These are phyloP conservation scores for Dissophora globulifera DNA, from an alignment of 192 early-diverging fungal genomes.

Conservation along the genomic window DNA sequence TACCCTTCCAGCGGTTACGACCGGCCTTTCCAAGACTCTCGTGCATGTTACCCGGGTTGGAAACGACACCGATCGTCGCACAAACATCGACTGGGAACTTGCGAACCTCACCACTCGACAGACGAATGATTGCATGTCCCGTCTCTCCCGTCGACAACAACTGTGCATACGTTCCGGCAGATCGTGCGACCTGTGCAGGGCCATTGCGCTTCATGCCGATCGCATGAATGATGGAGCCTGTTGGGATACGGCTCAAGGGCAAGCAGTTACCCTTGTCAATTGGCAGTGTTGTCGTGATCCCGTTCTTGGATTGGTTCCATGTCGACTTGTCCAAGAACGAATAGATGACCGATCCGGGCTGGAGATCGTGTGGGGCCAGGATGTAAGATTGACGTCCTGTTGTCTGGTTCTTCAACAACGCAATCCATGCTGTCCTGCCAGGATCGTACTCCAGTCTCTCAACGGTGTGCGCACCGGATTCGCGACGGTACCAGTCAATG, in stretches of 20 bases:
- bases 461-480: slow-evolving; percentile 81
- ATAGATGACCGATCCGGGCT: slow-evolving; percentile 80
- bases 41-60: slow-evolving; percentile 92
- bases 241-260: slow-evolving; percentile 89
- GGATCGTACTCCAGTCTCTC: slow-evolving; percentile 96
- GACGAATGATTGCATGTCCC: slow-evolving; percentile 86
- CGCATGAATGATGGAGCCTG: slow-evolving; percentile 90
- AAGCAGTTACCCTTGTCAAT: slow-evolving; percentile 92
- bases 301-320: slow-evolving; percentile 49
- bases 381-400: slow-evolving; percentile 89
- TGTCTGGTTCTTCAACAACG: slow-evolving; percentile 81
- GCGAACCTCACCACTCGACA: slow-evolving; percentile 89
- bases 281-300: slow-evolving; percentile 53
- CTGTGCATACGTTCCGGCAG: slow-evolving; percentile 90
- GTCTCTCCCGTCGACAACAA: slow-evolving; percentile 79
- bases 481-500: slow-evolving; percentile 86
- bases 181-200: slow-evolving; percentile 79
- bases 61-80: slow-evolving; percentile 91
- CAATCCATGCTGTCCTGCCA: slow-evolving; percentile 87
- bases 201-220: slow-evolving; percentile 84
- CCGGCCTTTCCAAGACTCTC: slow-evolving; percentile 92
- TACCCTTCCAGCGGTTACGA: slow-evolving; percentile 80
- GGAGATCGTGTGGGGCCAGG: slow-evolving; percentile 79
- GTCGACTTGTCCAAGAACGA: slow-evolving; percentile 61
- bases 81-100: slow-evolving; percentile 83